Conservation (phyloP, 306 rosid species). For the Medicago arabica region DNA sequence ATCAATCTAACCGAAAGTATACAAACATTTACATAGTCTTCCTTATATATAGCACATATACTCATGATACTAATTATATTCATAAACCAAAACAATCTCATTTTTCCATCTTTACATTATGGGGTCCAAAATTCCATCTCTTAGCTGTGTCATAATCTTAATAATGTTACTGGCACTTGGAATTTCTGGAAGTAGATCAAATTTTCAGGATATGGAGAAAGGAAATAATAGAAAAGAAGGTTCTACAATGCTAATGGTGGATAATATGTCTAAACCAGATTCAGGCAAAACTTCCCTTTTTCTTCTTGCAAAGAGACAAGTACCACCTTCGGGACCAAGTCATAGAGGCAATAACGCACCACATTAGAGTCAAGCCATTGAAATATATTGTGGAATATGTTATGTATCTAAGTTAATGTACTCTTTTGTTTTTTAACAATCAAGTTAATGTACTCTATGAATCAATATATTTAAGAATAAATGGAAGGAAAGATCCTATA, state of each 20-base stretch:
- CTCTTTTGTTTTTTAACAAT: no score
- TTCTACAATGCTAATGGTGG: constrained; percentile 5
- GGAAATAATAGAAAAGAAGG: constrained; percentile 5
- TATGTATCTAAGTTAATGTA: background rate
- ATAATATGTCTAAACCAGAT: background rate
- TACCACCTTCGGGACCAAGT: constrained; percentile 53
- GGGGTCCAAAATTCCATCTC: constrained; percentile 27
- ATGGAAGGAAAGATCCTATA: no score
- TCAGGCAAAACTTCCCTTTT: constrained; percentile 9
- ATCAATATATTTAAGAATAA: no score
- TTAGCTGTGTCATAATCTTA: constrained; percentile 17
- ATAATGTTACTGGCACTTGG: background rate
- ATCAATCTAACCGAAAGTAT: constrained; percentile 34
- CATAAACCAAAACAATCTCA: background rate
- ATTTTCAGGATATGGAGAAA: background rate
- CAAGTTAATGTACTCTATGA: background rate
- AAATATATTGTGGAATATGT: constrained; percentile 13
- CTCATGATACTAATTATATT: background rate
- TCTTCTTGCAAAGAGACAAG: constrained; percentile 23
- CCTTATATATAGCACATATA: background rate
- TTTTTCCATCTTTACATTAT: constrained; percentile 4
- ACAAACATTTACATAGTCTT: background rate
- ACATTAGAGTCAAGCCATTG: constrained; percentile 16
- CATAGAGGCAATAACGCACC: constrained; percentile 40
- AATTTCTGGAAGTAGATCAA: constrained; percentile 26